phyloP scores from a whole-genome alignment of 2,329 filamentous ascomycete species.

The Stagonosporopsis rhizophila region DNA sequence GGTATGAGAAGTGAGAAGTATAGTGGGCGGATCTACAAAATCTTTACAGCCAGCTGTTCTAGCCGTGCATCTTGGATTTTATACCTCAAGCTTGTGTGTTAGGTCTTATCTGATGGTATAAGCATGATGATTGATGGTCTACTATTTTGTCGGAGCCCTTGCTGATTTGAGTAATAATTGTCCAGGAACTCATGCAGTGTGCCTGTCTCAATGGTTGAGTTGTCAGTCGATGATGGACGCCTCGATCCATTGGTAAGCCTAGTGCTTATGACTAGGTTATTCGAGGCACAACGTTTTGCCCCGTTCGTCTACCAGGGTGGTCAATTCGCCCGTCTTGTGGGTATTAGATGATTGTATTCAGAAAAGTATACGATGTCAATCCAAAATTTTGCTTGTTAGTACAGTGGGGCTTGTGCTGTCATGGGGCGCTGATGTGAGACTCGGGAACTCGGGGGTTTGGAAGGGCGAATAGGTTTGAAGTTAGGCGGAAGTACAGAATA shows the following conservation, averaged over 20 bases:
- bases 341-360: too few relatives aligned
- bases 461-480: background rate
- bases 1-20: background rate
- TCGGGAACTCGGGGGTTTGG: background rate
- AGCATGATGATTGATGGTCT: background rate
- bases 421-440: constrained; percentile 13
- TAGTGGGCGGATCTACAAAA: too few relatives aligned
- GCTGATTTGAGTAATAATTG: background rate
- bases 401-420: background rate
- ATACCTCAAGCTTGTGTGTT: background rate
- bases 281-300: background rate
- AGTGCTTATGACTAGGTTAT: constrained; percentile 7
- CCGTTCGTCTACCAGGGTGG: background rate
- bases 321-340: background rate
- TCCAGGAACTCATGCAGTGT: background rate
- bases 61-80: background rate
- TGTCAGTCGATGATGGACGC: background rate
- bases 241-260: background rate
- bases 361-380: background rate
- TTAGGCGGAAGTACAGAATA: constrained; percentile 2
- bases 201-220: background rate
- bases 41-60: background rate
- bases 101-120: background rate
- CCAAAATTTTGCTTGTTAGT: background rate
- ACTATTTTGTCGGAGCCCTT: background rate